Conservation (phyloP, 495 filamentous ascomycete genomes). For the Xylaria intraflava region DNA sequence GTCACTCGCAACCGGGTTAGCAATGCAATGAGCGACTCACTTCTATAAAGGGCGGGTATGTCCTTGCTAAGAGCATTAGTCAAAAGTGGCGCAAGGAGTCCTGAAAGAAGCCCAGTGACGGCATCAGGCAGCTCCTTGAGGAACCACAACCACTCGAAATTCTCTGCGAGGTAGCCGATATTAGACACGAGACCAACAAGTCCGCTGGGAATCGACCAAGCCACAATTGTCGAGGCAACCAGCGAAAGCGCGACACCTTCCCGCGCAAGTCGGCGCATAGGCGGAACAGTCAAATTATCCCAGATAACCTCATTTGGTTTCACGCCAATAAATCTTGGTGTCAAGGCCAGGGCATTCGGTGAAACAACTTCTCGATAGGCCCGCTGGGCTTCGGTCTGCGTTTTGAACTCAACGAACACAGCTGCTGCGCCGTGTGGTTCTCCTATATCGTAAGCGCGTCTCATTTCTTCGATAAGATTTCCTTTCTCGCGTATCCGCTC, state of each 20-base stretch:
- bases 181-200: slow-evolving; percentile 75
- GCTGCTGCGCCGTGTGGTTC: slow-evolving; percentile 48
- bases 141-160: slow-evolving; percentile 58
- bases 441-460: slow-evolving; percentile 53
- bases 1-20: not conserved
- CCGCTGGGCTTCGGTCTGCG: slow-evolving; percentile 67
- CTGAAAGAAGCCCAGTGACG: slow-evolving; percentile 69
- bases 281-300: slow-evolving; percentile 71
- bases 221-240: slow-evolving; percentile 66
- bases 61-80: slow-evolving; percentile 74
- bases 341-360: slow-evolving; percentile 74
- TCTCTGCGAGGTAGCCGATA: slow-evolving; percentile 57
- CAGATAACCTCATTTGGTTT: slow-evolving; percentile 77
- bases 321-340: slow-evolving; percentile 74
- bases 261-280: slow-evolving; percentile 71
- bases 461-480: slow-evolving; percentile 63
- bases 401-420: slow-evolving; percentile 75
- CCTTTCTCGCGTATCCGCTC: slow-evolving; percentile 67
- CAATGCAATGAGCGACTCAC: slow-evolving; percentile 34
- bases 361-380: slow-evolving; percentile 79
- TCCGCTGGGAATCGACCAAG: slow-evolving; percentile 85
- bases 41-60: slow-evolving; percentile 68
- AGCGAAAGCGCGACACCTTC: slow-evolving; percentile 56
- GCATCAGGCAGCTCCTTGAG: slow-evolving; percentile 57
- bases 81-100: slow-evolving; percentile 67